These are phyloP conservation scores for Xylaria hypoxylon DNA, from an alignment of 2,329 filamentous ascomycete species.

Conservation along the genomic window DNA sequence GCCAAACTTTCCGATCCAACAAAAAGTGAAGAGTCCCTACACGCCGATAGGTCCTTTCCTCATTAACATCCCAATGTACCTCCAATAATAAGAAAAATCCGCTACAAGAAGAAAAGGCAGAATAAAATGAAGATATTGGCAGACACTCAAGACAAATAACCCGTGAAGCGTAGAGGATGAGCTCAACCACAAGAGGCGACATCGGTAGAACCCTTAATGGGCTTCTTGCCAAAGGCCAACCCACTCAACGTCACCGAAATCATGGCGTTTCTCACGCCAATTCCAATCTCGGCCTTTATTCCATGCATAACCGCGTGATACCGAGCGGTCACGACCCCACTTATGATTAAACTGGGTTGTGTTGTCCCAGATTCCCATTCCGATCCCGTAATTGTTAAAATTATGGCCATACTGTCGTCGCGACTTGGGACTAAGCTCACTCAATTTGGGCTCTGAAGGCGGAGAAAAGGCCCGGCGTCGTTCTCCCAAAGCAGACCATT, in stretches of 20 bases:
- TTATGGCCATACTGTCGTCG: constrained; percentile 58
- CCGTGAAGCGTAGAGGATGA: constrained; percentile 49
- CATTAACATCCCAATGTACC: constrained; percentile 44
- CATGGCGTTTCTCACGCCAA: constrained; percentile 72
- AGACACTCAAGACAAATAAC: constrained; percentile 48
- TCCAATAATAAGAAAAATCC: constrained; percentile 44
- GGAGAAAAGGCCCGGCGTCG: constrained; percentile 76
- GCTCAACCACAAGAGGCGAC: constrained; percentile 72
- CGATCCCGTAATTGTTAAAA: constrained; percentile 53
- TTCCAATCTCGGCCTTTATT: constrained; percentile 70
- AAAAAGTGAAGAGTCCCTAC: constrained; percentile 46
- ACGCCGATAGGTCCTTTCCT: constrained; percentile 39
- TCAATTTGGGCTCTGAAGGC: constrained; percentile 62
- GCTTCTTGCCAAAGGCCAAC: constrained; percentile 88
- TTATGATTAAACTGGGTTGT: constrained; percentile 52
- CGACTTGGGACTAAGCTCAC: constrained; percentile 57
- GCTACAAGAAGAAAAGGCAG: constrained; percentile 48
- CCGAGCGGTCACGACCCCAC: constrained; percentile 61
- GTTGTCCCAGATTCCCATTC: constrained; percentile 61
- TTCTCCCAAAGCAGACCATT: constrained; percentile 90
- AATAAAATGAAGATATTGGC: constrained; percentile 46
- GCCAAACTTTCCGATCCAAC: constrained; percentile 51
- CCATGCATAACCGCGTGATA: constrained; percentile 64
- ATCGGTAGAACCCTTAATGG: constrained; percentile 52
- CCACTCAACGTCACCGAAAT: constrained; percentile 89